Conservation (phyloP, 768 basidiomycete species). For the Boletus rex-veris region DNA sequence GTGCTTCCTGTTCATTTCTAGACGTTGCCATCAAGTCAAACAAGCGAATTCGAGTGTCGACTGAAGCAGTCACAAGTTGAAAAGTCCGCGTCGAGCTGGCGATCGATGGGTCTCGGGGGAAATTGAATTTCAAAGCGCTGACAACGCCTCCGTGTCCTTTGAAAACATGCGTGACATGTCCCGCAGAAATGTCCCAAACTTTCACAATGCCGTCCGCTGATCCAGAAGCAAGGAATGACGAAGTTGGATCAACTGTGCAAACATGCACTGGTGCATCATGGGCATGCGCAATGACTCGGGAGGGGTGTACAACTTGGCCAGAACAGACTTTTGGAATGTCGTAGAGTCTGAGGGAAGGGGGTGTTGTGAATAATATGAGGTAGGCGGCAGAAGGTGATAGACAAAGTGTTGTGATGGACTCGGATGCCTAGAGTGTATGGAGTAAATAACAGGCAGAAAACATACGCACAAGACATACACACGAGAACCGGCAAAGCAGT, state of each 20-base stretch:
- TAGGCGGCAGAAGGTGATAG: slow-evolving; percentile 72
- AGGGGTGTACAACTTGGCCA: slow-evolving; percentile 57
- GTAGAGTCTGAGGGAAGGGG: slow-evolving; percentile 79
- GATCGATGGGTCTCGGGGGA: slow-evolving; percentile 57
- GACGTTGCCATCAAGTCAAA: slow-evolving; percentile 78
- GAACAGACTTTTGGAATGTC: slow-evolving; percentile 57
- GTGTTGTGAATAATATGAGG: slow-evolving; percentile 77
- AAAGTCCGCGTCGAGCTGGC: slow-evolving; percentile 51
- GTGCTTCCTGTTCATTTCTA: slow-evolving; percentile 50
- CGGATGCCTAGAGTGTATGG: slow-evolving; percentile 64
- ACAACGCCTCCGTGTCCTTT: slow-evolving; percentile 98
- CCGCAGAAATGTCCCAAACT: slow-evolving; percentile 88
- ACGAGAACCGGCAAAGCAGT: slow-evolving; percentile 76
- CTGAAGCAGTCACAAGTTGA: slow-evolving; percentile 86
- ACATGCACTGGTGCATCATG: slow-evolving; percentile 95
- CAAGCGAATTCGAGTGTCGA: slow-evolving; percentile 88
- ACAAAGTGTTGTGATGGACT: slow-evolving; percentile 79
- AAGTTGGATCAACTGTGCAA: slow-evolving; percentile 78
- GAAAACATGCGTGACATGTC: slow-evolving; percentile 91
- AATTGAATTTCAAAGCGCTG: slow-evolving; percentile 84
- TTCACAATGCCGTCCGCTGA: slow-evolving; percentile 96
- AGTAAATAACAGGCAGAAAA: slow-evolving; percentile 1
- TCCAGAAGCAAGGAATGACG: slow-evolving; percentile 90
- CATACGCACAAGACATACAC: slow-evolving; percentile 51
- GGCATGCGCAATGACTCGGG: slow-evolving; percentile 74